phyloP scores from a whole-genome alignment of 495 filamentous ascomycete species.

The Friedmanniomyces simplex region DNA sequence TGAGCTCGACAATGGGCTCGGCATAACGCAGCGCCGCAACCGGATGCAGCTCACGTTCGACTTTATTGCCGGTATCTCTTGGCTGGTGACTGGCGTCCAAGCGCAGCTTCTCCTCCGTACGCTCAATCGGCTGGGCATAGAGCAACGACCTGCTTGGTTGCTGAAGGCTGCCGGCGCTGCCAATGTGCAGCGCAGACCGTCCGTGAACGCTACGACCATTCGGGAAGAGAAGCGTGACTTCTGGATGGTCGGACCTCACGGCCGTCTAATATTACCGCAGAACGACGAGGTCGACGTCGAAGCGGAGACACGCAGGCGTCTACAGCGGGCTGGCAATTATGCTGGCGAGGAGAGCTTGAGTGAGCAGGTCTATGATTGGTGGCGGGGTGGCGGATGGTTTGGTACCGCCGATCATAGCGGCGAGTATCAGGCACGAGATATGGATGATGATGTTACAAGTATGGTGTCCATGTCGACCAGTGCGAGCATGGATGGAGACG shows the following conservation, averaged over 20 bases:
- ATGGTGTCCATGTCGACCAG: slow-evolving; percentile 55
- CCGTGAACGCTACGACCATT: neutral
- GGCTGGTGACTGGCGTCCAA: slow-evolving; percentile 50
- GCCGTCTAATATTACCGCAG: slow-evolving; percentile 45
- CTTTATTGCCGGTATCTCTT: slow-evolving; percentile 62
- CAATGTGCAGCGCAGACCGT: neutral
- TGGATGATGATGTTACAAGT: slow-evolving; percentile 58
- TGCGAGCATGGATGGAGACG: slow-evolving; percentile 33
- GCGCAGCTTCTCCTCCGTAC: slow-evolving; percentile 44
- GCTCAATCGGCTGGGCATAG: slow-evolving; percentile 52
- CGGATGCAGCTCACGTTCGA: slow-evolving; percentile 63
- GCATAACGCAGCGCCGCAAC: slow-evolving; percentile 59
- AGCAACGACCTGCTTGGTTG: slow-evolving; percentile 52
- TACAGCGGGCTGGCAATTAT: slow-evolving; percentile 24
- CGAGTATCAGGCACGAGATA: slow-evolving; percentile 45
- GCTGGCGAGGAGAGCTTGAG: slow-evolving; percentile 53
- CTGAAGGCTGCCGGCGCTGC: slow-evolving; percentile 36
- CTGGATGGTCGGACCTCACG: slow-evolving; percentile 48
- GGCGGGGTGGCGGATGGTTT: slow-evolving; percentile 70
- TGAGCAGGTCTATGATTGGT: slow-evolving; percentile 66
- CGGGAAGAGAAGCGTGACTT: slow-evolving; percentile 36
- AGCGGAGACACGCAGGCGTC: slow-evolving; percentile 52
- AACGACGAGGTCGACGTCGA: slow-evolving; percentile 67
- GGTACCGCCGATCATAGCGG: slow-evolving; percentile 67
- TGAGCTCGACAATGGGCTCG: slow-evolving; percentile 52